Evolutionary conservation across 2,329 filamentous ascomycete species (phyloP).

Genomic region (Exophiala alcalophila): DNA sequence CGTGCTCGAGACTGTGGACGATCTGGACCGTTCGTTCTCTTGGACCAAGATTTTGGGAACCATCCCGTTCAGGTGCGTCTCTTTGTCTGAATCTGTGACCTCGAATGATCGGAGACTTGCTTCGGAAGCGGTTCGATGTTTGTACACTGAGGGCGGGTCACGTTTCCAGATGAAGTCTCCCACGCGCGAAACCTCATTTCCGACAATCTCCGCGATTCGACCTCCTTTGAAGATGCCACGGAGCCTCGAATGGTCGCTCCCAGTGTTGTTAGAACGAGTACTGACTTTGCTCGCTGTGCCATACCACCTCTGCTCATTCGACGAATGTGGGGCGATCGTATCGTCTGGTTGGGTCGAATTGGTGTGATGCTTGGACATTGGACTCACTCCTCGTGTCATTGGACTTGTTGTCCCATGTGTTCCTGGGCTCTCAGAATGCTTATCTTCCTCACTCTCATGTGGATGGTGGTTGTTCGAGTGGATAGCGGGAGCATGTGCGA

Average conservation of each 20-base stretch:
- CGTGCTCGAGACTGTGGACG: constrained; percentile 26
- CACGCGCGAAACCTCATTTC: constrained; percentile 61
- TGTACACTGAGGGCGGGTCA: constrained; percentile 47
- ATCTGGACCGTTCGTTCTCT: constrained; percentile 24
- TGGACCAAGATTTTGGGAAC: constrained; percentile 15
- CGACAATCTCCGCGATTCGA: constrained; percentile 69
- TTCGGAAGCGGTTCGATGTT: constrained; percentile 39
- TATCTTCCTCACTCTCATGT: constrained; percentile 7
- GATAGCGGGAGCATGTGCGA: constrained; percentile 23
- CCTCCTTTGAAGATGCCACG: constrained; percentile 75
- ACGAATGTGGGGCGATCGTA: constrained; percentile 2
- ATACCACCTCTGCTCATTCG: constrained; percentile 13
- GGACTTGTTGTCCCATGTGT: constrained; percentile 30
- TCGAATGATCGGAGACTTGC: constrained; percentile 47
- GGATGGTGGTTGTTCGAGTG: constrained; percentile 1
- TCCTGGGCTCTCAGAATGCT: constrained; percentile 10
- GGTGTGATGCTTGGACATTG: constrained; percentile 19
- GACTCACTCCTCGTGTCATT: constrained; percentile 22
- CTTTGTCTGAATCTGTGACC: constrained; percentile 48
- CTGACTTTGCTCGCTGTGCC: constrained; percentile 34
- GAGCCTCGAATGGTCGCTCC: constrained; percentile 55
- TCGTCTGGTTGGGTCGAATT: constrained; percentile 15
- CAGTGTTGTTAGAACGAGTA: constrained; percentile 47
- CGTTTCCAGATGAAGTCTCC: constrained; percentile 60
- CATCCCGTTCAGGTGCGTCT: constrained; percentile 32